Evolutionary conservation across 495 filamentous ascomycete species (phyloP).

Genomic region (Xylaria sp.): DNA sequence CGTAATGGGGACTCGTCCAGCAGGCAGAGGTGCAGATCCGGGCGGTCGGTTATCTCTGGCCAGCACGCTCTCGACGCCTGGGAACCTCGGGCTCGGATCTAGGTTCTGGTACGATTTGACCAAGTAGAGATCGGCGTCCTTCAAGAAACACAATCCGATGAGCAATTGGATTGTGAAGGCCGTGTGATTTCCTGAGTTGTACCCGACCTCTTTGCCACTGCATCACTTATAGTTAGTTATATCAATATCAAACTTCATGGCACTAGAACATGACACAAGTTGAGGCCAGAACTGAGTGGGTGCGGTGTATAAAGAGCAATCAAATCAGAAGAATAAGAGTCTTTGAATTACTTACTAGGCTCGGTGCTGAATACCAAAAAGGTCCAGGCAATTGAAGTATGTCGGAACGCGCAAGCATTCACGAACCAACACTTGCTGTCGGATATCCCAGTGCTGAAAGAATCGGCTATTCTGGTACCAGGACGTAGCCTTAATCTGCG

Average conservation of each 20-base stretch:
- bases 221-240: background rate
- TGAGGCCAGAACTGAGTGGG: background rate
- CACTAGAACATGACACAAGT: background rate
- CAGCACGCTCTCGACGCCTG: constrained; percentile 16
- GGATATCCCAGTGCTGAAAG: constrained; percentile 17
- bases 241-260: background rate
- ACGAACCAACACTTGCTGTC: background rate
- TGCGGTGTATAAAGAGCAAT: background rate
- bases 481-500: constrained; percentile 1
- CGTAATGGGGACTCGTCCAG: constrained; percentile 6
- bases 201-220: constrained; percentile 10
- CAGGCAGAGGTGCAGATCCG: constrained; percentile 9
- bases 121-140: background rate
- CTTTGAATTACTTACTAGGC: constrained; percentile 3
- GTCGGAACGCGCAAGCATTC: background rate
- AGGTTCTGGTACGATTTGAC: background rate
- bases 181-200: constrained; percentile 23
- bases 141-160: constrained; percentile 7
- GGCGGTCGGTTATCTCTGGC: constrained; percentile 15
- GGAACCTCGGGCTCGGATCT: background rate
- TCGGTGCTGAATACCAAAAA: constrained; percentile 19
- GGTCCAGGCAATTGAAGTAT: background rate
- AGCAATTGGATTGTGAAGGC: constrained; percentile 26
- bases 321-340: background rate
- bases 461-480: constrained; percentile 1